Percentiles rank a stretch among this genome's conserved stretches.
phyloP scores from a whole-genome alignment of 805 yeast genomes.

The Starmerella kuoi region DNA sequence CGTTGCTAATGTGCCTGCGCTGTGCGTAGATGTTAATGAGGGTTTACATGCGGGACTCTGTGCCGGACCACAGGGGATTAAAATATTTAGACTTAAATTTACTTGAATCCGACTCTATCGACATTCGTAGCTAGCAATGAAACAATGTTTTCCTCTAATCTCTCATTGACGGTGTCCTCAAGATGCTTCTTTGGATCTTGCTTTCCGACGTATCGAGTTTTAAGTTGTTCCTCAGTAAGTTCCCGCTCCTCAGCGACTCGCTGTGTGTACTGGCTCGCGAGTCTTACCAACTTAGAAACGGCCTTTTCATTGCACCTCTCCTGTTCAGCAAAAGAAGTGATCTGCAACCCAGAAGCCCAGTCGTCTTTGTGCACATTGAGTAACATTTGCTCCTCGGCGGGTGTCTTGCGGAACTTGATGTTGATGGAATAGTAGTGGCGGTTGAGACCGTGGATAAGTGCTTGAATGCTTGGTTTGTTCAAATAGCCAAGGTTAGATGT shows the following conservation, averaged over 20 bases:
- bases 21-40: conserved; percentile 7
- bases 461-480: conserved; percentile 93
- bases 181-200: conserved; percentile 98
- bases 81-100: not conserved
- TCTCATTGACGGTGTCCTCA: conserved; percentile 70
- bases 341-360: conserved; percentile 86
- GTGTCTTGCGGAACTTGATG: conserved; percentile 87
- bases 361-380: conserved; percentile 85
- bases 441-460: conserved; percentile 90
- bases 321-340: conserved; percentile 63
- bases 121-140: conserved; percentile 80
- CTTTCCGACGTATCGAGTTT: conserved; percentile 93
- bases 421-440: conserved; percentile 93
- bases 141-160: conserved; percentile 82
- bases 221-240: conserved; percentile 72
- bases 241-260: conserved; percentile 89
- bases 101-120: conserved; percentile 79
- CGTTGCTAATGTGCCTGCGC: not conserved
- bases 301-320: conserved; percentile 65
- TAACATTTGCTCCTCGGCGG: conserved; percentile 85
- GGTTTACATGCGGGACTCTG: not conserved
- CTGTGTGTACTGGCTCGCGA: conserved; percentile 79
- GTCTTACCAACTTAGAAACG: conserved; percentile 68
- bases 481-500: conserved; percentile 91
- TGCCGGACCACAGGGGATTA: conserved; percentile 6